Base-by-base conservation (phyloP, 345 rosid species). In the Isatis tinctoria region DNA sequence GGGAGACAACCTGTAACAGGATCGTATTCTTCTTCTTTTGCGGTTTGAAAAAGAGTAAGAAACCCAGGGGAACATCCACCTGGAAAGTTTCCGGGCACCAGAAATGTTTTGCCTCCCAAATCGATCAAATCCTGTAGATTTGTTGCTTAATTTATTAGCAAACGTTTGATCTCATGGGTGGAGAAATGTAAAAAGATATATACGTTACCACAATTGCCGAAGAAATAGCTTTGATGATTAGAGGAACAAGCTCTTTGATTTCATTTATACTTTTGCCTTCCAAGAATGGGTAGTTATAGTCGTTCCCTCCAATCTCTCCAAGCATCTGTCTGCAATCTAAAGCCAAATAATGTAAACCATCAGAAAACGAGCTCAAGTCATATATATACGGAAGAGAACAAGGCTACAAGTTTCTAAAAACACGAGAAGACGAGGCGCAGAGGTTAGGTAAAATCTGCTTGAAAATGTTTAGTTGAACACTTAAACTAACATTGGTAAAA, bases 301-400 rank as follows among this genome's bases (percentile, higher is more conserved):
- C 88, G 4, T 87, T 87, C 5, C 83, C 87, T 40, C 91, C 88
- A 26, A 87, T 82, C 68, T 87, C 87, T 72, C 44, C 28, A 1
- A 85, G 74, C 22, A 74, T 53, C 13, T 80, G 61, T 8, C 14
- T 43, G 69, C 87, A 82, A 35, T 79, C 91, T 83, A 33, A 24
- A 20, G 12, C 9, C 1, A 0, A 4, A 40, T n/a, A 40, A 18
- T 61, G 3, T 4, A 24, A 30, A 16, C 27, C 2, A 0, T 28
- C 3, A 9, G 11, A 32, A n/a, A 9, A 5, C 2, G 6, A 66
- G 56, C 10, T 64, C 2, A 8, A 17, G 24, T 32, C 3, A 27
- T 65, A 35, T 24, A 2, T n/a, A 33, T 33, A 6, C 8, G n/a
- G 18, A 4, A 24, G 24, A 32, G 54, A 32, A 70, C 13, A 65